phyloP scores from a whole-genome alignment of 371 early-diverging fungal genomes.

The Rhizopus arrhizus region DNA sequence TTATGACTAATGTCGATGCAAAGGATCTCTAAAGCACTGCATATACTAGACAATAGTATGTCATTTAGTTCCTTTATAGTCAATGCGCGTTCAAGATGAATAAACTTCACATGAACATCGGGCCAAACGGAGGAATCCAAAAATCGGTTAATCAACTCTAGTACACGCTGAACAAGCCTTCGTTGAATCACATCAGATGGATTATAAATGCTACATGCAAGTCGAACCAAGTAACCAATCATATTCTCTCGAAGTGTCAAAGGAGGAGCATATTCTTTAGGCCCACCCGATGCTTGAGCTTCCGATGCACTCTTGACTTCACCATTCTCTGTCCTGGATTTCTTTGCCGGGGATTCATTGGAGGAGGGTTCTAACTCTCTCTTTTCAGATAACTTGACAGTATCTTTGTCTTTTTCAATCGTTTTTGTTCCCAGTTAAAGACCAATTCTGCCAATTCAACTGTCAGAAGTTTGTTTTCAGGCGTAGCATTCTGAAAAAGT shows the following conservation, averaged over 20 bases:
- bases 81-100: constrained; percentile 51
- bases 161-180: constrained; percentile 61
- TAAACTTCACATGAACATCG: constrained; percentile 60
- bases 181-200: constrained; percentile 50
- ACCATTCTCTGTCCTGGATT: constrained; percentile 18
- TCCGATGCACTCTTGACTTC: constrained; percentile 18
- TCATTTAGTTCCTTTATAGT: constrained; percentile 48
- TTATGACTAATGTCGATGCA: constrained; percentile 63
- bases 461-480: constrained; percentile 85
- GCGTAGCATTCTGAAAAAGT: constrained; percentile 78
- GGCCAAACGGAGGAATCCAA: constrained; percentile 63
- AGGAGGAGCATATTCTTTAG: constrained; percentile 55
- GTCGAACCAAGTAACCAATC: constrained; percentile 71
- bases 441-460: constrained; percentile 91
- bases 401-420: constrained; percentile 34
- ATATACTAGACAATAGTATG: constrained; percentile 47
- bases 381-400: constrained; percentile 3
- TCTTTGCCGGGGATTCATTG: constrained; percentile 35
- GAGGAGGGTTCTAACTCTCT: constrained; percentile 8
- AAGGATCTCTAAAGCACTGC: constrained; percentile 74
- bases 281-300: neutral
- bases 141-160: constrained; percentile 66
- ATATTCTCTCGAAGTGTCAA: constrained; percentile 67
- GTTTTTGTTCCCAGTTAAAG: constrained; percentile 82
- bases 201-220: constrained; percentile 68